Conservation (phyloP, 2,329 filamentous ascomycete genomes). For the Neurospora sp. region DNA sequence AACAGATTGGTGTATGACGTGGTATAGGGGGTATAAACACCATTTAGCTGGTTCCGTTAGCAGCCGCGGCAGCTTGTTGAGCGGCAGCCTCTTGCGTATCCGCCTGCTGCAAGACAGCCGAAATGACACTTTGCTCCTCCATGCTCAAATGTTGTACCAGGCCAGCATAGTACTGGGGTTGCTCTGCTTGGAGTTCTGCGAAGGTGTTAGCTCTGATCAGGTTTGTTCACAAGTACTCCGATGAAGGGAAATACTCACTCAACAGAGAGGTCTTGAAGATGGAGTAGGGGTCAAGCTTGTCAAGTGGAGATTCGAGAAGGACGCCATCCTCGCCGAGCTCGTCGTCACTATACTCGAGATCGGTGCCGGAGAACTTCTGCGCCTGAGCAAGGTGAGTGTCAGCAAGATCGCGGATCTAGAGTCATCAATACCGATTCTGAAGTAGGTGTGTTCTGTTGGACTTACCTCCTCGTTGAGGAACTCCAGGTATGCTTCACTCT, state of each 20-base stretch:
- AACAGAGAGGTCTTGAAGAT: constrained; percentile 75
- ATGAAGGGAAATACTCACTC: constrained; percentile 47
- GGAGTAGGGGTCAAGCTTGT: constrained; percentile 89
- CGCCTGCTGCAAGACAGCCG: constrained; percentile 66
- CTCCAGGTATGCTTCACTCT: constrained; percentile 88
- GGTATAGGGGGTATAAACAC: background rate
- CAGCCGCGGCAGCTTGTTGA: constrained; percentile 3
- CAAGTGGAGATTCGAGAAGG: constrained; percentile 83
- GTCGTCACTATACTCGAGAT: constrained; percentile 63
- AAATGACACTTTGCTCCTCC: constrained; percentile 73
- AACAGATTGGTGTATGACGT: background rate
- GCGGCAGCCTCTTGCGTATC: constrained; percentile 30
- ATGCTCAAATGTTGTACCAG: constrained; percentile 68
- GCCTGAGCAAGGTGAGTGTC: constrained; percentile 41
- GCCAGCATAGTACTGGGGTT: constrained; percentile 77
- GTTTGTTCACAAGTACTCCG: background rate
- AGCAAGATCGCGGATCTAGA: constrained; percentile 13
- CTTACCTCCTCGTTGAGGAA: constrained; percentile 85
- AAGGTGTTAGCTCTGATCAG: constrained; percentile 19
- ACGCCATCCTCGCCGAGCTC: constrained; percentile 89
- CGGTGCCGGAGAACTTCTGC: constrained; percentile 66
- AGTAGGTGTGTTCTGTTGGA: background rate
- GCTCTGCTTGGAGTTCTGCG: constrained; percentile 76
- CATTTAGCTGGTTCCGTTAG: constrained; percentile 14
- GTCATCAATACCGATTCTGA: constrained; percentile 3